phyloP scores from a whole-genome alignment of 129 eudicot species.

The Flaveria sonorensis region DNA sequence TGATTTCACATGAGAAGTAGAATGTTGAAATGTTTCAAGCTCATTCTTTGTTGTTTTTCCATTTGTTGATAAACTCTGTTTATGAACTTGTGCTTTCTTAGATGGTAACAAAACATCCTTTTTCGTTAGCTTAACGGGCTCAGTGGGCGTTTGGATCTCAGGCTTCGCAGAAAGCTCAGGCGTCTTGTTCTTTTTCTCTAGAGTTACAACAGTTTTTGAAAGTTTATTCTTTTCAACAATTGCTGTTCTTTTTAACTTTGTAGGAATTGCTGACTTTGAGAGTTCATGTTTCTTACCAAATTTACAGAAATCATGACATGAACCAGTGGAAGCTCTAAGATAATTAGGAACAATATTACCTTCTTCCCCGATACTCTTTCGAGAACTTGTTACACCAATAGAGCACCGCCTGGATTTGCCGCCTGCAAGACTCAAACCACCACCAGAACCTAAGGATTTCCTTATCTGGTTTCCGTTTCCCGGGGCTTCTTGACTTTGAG shows the following conservation, averaged over 20 bases:
- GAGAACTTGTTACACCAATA: conserved; percentile 21
- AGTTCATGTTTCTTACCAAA: conserved; percentile 48
- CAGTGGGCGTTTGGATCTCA: conserved; percentile 26
- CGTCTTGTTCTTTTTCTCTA: conserved; percentile 30
- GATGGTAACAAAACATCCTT: conserved; percentile 38
- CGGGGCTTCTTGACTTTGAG: conserved; percentile 18
- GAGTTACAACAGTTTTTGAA: conserved; percentile 11
- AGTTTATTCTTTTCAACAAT: conserved; percentile 30
- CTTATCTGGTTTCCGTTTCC: conserved; percentile 30
- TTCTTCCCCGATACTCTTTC: conserved; percentile 28
- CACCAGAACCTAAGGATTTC: conserved; percentile 32
- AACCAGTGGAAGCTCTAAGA: conserved; percentile 91
- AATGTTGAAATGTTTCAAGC: conserved; percentile 30
- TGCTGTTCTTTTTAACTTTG: conserved; percentile 31
- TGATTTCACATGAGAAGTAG: conserved; percentile 34
- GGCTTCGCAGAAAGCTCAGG: conserved; percentile 27
- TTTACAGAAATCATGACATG: conserved; percentile 90
- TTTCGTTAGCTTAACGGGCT: conserved; percentile 48
- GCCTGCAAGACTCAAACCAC: conserved; percentile 38
- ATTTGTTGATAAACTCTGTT: neutral
- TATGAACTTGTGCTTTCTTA: conserved; percentile 33
- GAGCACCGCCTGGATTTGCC: conserved; percentile 35
- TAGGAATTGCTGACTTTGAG: conserved; percentile 25
- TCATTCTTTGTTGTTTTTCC: conserved; percentile 32
- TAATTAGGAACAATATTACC: conserved; percentile 51